These are phyloP conservation scores for Cladosporium sp. DNA, from an alignment of 2,329 filamentous ascomycete genomes.

Conservation along the genomic window DNA sequence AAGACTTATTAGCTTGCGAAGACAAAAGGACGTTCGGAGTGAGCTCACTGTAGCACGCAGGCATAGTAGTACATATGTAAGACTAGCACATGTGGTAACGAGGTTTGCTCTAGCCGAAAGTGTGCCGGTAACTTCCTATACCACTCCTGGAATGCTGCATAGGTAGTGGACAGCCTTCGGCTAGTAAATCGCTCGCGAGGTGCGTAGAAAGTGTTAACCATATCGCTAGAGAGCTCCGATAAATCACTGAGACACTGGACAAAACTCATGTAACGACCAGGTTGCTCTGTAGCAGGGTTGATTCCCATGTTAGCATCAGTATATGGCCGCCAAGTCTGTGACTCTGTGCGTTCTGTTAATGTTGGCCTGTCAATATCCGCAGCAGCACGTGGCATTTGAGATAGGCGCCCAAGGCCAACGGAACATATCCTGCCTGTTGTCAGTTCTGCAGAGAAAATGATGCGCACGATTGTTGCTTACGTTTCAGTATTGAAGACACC, in stretches of 20 bases:
- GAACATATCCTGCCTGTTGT: conserved; percentile 37
- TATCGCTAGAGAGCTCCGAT: conserved; percentile 69
- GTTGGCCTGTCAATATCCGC: conserved; percentile 46
- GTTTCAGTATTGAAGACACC: conserved; percentile 48
- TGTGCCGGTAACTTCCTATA: conserved; percentile 64
- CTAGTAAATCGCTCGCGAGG: conserved; percentile 63
- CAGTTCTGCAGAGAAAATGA: background rate
- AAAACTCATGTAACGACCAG: conserved; percentile 49
- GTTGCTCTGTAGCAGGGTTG: conserved; percentile 64
- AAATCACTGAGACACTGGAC: conserved; percentile 61
- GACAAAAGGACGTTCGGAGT: background rate
- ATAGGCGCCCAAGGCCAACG: conserved; percentile 44
- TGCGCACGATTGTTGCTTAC: conserved; percentile 28
- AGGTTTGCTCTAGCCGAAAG: conserved; percentile 62
- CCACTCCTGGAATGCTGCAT: conserved; percentile 68
- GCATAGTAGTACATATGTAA: conserved; percentile 42
- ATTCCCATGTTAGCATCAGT: conserved; percentile 29
- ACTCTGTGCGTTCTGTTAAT: conserved; percentile 29
- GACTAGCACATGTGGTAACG: conserved; percentile 68
- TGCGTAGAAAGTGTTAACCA: conserved; percentile 67
- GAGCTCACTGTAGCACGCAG: conserved; percentile 56
- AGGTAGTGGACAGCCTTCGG: conserved; percentile 59
- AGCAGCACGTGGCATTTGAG: conserved; percentile 45
- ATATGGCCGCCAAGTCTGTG: conserved; percentile 35
- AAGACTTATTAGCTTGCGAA: conserved; percentile 41